phyloP scores from a whole-genome alignment of 805 yeast genomes.

The Ogataea nakhonphanomensis region DNA sequence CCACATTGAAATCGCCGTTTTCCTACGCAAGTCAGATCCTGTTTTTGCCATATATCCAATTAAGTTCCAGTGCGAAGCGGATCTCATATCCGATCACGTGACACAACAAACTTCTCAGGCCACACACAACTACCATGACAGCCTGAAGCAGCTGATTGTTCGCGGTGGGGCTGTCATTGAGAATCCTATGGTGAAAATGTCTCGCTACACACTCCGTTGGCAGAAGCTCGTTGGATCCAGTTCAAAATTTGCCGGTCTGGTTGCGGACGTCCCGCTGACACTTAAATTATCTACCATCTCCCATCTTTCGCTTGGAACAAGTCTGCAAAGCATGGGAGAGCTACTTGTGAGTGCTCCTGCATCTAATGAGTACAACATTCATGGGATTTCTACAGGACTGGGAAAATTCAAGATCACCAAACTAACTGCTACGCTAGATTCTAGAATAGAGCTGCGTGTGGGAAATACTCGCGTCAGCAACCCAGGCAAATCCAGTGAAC shows the following conservation, averaged over 20 bases:
- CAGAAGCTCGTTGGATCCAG: neutral
- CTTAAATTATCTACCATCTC: constrained; percentile 6
- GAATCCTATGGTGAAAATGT: constrained; percentile 8
- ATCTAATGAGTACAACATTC: constrained; percentile 1
- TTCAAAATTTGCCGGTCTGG: neutral
- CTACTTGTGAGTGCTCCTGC: neutral
- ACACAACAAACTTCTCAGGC: constrained; percentile 1
- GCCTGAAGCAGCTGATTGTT: constrained; percentile 11
- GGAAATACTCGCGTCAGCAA: constrained; percentile 3
- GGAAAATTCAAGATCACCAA: constrained; percentile 13
- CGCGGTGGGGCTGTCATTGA: constrained; percentile 12
- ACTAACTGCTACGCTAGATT: constrained; percentile 4
- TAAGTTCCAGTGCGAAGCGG: constrained; percentile 13
- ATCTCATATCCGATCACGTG: constrained; percentile 9
- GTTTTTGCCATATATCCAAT: constrained; percentile 12
- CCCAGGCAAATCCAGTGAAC: constrained; percentile 7
- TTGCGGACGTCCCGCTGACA: constrained; percentile 12
- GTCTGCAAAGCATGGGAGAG: constrained; percentile 7
- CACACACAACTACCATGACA: constrained; percentile 5
- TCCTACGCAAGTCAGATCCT: constrained; percentile 2
- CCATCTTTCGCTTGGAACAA: constrained; percentile 8
- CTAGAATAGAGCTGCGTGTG: constrained; percentile 11
- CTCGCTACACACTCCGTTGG: neutral
- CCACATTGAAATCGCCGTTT: constrained; percentile 12
- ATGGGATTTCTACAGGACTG: constrained; percentile 14